Percentiles rank a stretch among this genome's conserved stretches.
These are phyloP conservation scores for Boletus calvinii DNA, from an alignment of 1,284 basidiomycete genomes.

Conservation along the genomic window DNA sequence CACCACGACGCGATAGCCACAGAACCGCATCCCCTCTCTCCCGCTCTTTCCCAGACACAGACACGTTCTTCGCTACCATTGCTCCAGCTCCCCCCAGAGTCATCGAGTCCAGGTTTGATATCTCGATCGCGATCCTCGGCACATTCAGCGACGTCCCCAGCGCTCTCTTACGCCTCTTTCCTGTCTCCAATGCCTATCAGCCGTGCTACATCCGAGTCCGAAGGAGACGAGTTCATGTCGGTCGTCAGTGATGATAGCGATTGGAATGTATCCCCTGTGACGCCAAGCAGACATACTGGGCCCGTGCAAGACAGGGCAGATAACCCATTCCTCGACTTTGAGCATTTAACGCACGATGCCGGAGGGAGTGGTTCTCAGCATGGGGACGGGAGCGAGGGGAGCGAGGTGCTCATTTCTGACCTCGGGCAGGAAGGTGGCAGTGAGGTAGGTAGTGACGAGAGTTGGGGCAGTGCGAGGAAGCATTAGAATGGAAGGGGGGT, in stretches of 20 bases:
- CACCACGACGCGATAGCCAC: neutral
- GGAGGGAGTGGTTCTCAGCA: slow-evolving; percentile 1
- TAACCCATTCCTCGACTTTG: slow-evolving; percentile 30
- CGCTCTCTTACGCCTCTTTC: slow-evolving; percentile 25
- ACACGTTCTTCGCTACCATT: slow-evolving; percentile 7
- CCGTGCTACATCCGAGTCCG: slow-evolving; percentile 22
- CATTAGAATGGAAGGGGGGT: slow-evolving; percentile 10
- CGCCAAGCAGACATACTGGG: neutral
- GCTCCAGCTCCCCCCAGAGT: slow-evolving; percentile 18
- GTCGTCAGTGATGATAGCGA: slow-evolving; percentile 22
- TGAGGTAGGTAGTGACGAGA: slow-evolving; percentile 31
- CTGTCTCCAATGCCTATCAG: slow-evolving; percentile 27
- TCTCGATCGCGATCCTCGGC: slow-evolving; percentile 14
- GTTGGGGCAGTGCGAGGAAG: slow-evolving; percentile 27
- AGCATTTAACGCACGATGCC: slow-evolving; percentile 10
- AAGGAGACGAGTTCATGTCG: slow-evolving; percentile 31
- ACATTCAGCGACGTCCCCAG: slow-evolving; percentile 13
- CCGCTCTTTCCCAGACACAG: neutral
- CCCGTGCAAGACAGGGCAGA: slow-evolving; percentile 14
- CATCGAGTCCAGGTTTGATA: neutral
- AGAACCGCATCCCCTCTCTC: neutral
- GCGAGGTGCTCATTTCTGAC: slow-evolving; percentile 20
- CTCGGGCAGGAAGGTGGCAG: slow-evolving; percentile 21
- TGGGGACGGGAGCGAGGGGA: slow-evolving; percentile 21
- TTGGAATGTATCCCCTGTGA: slow-evolving; percentile 15